Conservation (phyloP, 2,329 filamentous ascomycete species). For the Phyllosticta citribraziliensis region DNA sequence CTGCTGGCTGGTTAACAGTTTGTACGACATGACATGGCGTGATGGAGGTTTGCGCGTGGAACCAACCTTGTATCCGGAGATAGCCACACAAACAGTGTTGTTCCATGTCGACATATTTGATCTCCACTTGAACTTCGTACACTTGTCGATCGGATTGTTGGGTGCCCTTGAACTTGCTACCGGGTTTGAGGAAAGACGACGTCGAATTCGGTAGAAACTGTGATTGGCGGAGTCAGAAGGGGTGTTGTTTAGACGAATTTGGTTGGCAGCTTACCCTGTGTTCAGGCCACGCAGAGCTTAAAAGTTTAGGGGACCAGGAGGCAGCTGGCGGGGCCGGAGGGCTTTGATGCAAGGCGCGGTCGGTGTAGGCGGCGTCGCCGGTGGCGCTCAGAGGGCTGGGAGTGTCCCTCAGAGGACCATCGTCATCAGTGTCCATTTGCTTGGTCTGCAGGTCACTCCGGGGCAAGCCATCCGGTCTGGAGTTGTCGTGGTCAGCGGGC, state of each 20-base stretch:
- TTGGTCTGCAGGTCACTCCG: slow-evolving; percentile 20
- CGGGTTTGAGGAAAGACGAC: slow-evolving; percentile 76
- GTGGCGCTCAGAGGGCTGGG: slow-evolving; percentile 28
- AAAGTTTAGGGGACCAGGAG: slow-evolving; percentile 14
- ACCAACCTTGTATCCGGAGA: slow-evolving; percentile 80
- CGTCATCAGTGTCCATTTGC: slow-evolving; percentile 22
- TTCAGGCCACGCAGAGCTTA: slow-evolving; percentile 24
- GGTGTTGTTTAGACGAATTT: background rate
- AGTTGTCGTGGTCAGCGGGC: slow-evolving; percentile 18
- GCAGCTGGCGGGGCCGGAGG: slow-evolving; percentile 22
- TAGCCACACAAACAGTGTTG: slow-evolving; percentile 95
- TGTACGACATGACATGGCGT: background rate
- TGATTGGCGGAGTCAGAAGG: slow-evolving; percentile 15
- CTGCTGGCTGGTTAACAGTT: slow-evolving; percentile 37
- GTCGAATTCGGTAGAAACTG: slow-evolving; percentile 69
- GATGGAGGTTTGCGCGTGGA: background rate
- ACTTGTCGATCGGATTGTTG: slow-evolving; percentile 88
- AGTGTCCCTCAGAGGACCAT: slow-evolving; percentile 25
- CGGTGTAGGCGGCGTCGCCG: slow-evolving; percentile 24
- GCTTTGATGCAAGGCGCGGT: slow-evolving; percentile 23
- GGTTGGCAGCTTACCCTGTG: slow-evolving; percentile 20
- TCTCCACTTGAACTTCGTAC: slow-evolving; percentile 93
- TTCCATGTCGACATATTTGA: slow-evolving; percentile 90
- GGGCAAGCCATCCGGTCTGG: slow-evolving; percentile 14
- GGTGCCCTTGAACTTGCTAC: slow-evolving; percentile 80